Conservation (phyloP, 2,329 filamentous ascomycete genomes). For the Parastagonospora nodorum region DNA sequence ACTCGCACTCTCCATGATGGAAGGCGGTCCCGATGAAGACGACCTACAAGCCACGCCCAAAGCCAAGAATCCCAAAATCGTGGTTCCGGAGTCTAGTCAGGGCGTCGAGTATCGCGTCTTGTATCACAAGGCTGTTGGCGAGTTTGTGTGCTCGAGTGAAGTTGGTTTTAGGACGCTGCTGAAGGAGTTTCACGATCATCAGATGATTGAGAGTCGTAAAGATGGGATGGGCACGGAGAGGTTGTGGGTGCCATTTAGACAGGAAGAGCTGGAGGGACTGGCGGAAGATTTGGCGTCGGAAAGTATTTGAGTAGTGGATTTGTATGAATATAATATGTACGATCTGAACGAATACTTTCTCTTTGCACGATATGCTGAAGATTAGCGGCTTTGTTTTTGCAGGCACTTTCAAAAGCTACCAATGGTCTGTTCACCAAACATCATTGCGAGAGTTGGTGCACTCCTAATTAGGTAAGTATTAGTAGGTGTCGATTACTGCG, state of each 20-base stretch:
- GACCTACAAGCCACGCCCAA: slow-evolving; percentile 17
- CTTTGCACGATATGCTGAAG: too few relatives aligned
- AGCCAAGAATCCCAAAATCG: slow-evolving; percentile 32
- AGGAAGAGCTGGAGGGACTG: slow-evolving; percentile 84
- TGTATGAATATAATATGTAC: too few relatives aligned
- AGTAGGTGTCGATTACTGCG: too few relatives aligned
- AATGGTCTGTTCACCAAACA: too few relatives aligned
- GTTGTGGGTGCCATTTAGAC: slow-evolving; percentile 81
- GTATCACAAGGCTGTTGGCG: slow-evolving; percentile 94
- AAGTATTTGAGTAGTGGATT: slow-evolving; percentile 20
- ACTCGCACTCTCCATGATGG: slow-evolving; percentile 67
- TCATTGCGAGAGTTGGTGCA: too few relatives aligned
- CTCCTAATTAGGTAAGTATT: too few relatives aligned
- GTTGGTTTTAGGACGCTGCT: slow-evolving; percentile 92
- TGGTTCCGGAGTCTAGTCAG: slow-evolving; percentile 46
- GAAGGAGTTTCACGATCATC: slow-evolving; percentile 98
- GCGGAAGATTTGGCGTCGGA: slow-evolving; percentile 72
- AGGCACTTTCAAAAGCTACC: too few relatives aligned
- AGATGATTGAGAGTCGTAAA: slow-evolving; percentile 90
- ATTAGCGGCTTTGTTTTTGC: too few relatives aligned
- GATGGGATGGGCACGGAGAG: slow-evolving; percentile 85
- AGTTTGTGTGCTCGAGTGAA: slow-evolving; percentile 96
- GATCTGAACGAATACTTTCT: too few relatives aligned
- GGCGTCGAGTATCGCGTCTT: slow-evolving; percentile 89
- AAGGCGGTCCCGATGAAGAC: slow-evolving; percentile 31